phyloP scores from a whole-genome alignment of 495 filamentous ascomycete genomes.

The Penicillium dipodomyicola region DNA sequence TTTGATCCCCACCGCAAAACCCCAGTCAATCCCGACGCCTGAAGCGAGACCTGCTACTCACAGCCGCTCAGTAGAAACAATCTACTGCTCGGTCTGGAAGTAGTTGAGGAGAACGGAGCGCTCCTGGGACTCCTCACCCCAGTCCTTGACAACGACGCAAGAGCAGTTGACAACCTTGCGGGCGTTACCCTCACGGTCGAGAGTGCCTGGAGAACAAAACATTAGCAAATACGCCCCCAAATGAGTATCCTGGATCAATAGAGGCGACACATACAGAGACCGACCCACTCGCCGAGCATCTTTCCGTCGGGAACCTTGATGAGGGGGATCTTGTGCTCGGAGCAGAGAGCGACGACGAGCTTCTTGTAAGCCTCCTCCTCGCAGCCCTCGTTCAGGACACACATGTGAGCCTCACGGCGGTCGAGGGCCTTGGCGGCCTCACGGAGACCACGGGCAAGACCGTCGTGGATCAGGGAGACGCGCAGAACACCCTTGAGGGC shows the following conservation, averaged over 20 bases:
- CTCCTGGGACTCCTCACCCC: constrained; percentile 99
- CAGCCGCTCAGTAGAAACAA: constrained; percentile 15
- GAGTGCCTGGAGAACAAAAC: constrained; percentile 62
- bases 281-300: constrained; percentile 99
- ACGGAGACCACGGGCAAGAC: constrained; percentile 94
- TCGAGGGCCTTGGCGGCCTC: constrained; percentile 98
- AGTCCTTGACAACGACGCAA: constrained; percentile 97
- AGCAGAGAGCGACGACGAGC: constrained; percentile 95
- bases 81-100: constrained; percentile 88
- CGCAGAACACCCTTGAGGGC: constrained; percentile 96
- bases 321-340: constrained; percentile 97
- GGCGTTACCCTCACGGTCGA: constrained; percentile 98
- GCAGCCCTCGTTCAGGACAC: constrained; percentile 97
- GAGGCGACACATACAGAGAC: constrained; percentile 75
- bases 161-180: constrained; percentile 99
- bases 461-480: constrained; percentile 98
- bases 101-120: constrained; percentile 97
- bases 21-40: constrained; percentile 6
- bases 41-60: constrained; percentile 7
- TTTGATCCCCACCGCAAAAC: constrained; percentile 7
- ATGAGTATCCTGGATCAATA: constrained; percentile 2
- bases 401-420: constrained; percentile 98
- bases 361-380: constrained; percentile 99
- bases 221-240: constrained; percentile 18
- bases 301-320: constrained; percentile 99